Base-by-base conservation (phyloP, 1,284 basidiomycete genomes). In the Phellopilus nigrolimitatus region DNA sequence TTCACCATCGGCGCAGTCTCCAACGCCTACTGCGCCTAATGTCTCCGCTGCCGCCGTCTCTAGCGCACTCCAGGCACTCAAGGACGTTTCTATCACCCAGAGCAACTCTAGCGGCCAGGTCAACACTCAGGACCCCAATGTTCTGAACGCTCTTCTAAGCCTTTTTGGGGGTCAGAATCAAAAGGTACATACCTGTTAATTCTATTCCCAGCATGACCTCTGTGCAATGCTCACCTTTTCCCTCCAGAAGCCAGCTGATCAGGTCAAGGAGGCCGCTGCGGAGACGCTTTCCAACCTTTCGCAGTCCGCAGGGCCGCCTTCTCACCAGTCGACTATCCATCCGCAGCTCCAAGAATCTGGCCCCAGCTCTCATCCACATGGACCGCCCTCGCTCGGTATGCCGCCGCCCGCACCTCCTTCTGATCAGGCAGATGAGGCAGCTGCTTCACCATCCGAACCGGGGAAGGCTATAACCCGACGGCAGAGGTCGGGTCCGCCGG, bases 211-310 rank as follows among this genome's bases (percentile, higher is more conserved):
- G 2, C n/a, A 3, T 13, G 2, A 30, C 48, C 17, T n/a, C 9
- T 13, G 15, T 36, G n/a, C n/a, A 17, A 13, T 27, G 15, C 45
- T 27, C 27, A 47, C 7, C 6, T 6, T 31, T 15, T 6, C 13
- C 10, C 17, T 22, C 9, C 22, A 56, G 45, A 62, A 68, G 68
- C 62, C 68, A 57, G 58, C 63, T 45, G 69, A 61, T 45, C 65
- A 70, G 60, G 72, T 71, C 43, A 82, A 82, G 60, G 80, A 82
- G 59, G 68, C 64, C 54, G 78, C 79, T 52, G 81, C 80, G n/a
- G 82, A 83, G 61, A 73, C 78, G 0, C 72, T 84, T 6, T 82
- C 80, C 5, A 79, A 80, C 56, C 74, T 84, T 36, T 68, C 76
- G n/a, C 79, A 79, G 65, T 69, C 9, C 62, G 68, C 12, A 62